Percentiles rank a stretch among this genome's conserved stretches.
Conservation (phyloP, 345 rosid species). For the Salix purpurea region DNA sequence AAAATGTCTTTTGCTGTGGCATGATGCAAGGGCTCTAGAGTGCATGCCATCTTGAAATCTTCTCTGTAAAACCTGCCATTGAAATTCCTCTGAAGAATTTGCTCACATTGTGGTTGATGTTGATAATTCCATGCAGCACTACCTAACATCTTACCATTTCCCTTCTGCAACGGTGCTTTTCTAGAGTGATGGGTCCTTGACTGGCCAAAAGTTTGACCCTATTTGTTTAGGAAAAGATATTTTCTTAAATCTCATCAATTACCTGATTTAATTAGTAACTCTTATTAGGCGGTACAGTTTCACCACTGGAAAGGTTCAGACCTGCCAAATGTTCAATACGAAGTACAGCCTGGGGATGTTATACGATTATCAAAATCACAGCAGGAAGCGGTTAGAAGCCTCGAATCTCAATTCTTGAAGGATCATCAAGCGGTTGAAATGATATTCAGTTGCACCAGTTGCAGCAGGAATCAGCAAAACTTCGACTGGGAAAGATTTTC, state of each 20-base stretch:
- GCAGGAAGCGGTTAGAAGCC: conserved; percentile 26
- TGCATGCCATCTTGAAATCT: neutral
- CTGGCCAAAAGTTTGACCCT: neutral
- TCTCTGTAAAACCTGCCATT: neutral
- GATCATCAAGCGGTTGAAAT: conserved; percentile 37
- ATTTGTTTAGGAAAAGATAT: neutral
- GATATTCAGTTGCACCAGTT: conserved; percentile 16
- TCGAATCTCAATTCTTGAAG: conserved; percentile 35
- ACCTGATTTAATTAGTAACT: conserved; percentile 1
- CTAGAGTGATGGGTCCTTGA: neutral
- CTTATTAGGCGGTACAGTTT: conserved; percentile 58
- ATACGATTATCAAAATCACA: conserved; percentile 39
- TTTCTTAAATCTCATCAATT: neutral
- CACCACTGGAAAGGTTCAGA: conserved; percentile 51
- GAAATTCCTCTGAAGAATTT: neutral
- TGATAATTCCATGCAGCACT: neutral
- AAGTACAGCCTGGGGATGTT: conserved; percentile 18
- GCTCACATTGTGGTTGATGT: neutral
- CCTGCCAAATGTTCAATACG: conserved; percentile 4
- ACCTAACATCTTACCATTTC: too few relatives aligned
- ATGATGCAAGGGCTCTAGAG: too few relatives aligned
- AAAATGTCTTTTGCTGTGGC: neutral
- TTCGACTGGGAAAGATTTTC: conserved; percentile 41
- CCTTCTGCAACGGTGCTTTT: neutral
- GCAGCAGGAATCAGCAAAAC: conserved; percentile 5